Evolutionary conservation across 176 grass and related monocot genomes (phyloP).

Genomic region (Leersia perrieri): DNA sequence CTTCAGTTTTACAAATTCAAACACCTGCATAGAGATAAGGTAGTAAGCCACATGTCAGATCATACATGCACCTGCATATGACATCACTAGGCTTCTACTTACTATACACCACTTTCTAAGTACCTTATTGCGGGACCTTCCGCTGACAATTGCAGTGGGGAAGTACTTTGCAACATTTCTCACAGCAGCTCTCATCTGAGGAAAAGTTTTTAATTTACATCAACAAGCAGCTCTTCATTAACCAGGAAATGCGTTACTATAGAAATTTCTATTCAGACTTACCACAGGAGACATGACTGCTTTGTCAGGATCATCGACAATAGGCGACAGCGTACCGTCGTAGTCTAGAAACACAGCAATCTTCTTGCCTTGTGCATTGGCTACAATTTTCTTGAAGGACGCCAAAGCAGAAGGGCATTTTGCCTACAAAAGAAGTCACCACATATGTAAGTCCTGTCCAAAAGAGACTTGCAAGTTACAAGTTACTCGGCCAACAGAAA

Average conservation of each 20-base stretch:
- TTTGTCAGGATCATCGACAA: constrained; percentile 86
- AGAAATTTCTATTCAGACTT: constrained; percentile 23
- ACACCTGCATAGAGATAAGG: constrained; percentile 50
- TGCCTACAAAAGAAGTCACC: constrained; percentile 33
- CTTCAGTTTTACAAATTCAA: constrained; percentile 82
- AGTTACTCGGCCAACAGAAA: not conserved
- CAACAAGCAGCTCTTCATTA: not conserved
- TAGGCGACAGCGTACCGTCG: constrained; percentile 75
- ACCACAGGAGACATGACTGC: constrained; percentile 76
- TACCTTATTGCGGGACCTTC: constrained; percentile 91
- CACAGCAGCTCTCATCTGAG: constrained; percentile 76
- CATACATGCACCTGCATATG: not conserved
- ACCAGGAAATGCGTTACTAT: constrained; percentile 1
- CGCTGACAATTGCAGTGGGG: constrained; percentile 88
- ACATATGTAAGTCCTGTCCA: constrained; percentile 12
- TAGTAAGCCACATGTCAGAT: not conserved
- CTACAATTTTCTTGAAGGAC: constrained; percentile 72
- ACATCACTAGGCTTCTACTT: not conserved
- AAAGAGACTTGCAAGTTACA: not conserved
- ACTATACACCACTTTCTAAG: not conserved
- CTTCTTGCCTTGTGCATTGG: constrained; percentile 56
- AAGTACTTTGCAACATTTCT: constrained; percentile 74
- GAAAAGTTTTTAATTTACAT: not conserved
- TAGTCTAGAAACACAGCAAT: constrained; percentile 87
- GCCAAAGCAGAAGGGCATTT: constrained; percentile 74